These are phyloP conservation scores for Penicillium mononematosum DNA, from an alignment of 495 filamentous ascomycete genomes.

Conservation along the genomic window DNA sequence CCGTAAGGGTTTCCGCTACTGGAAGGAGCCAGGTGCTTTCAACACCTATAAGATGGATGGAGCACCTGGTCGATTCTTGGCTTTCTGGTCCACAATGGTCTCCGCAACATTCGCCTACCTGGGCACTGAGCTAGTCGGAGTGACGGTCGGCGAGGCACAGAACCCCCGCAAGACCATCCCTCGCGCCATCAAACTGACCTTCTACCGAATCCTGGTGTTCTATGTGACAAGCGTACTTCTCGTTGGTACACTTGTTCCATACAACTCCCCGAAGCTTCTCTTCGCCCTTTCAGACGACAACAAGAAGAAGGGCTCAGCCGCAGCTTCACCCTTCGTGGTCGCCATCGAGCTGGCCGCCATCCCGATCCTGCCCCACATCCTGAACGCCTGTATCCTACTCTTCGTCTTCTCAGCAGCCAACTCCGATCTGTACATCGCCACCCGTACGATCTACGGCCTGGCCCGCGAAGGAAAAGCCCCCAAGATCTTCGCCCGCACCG, in stretches of 20 bases:
- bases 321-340: constrained; percentile 63
- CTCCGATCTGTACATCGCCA: constrained; percentile 73
- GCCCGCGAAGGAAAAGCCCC: constrained; percentile 77
- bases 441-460: constrained; percentile 76
- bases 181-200: constrained; percentile 73
- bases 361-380: constrained; percentile 48
- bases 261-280: constrained; percentile 52
- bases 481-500: constrained; percentile 64
- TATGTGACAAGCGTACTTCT: constrained; percentile 60
- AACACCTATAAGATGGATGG: constrained; percentile 39
- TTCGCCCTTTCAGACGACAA: constrained; percentile 39
- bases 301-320: constrained; percentile 41
- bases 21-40: constrained; percentile 68
- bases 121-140: constrained; percentile 80
- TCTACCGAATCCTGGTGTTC: constrained; percentile 83
- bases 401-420: constrained; percentile 81
- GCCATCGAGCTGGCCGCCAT: constrained; percentile 52
- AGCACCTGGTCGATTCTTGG: constrained; percentile 59
- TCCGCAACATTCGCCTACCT: constrained; percentile 81
- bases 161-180: constrained; percentile 78
- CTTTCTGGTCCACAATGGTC: constrained; percentile 75
- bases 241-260: constrained; percentile 56
- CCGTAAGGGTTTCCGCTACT: constrained; percentile 74
- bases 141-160: constrained; percentile 66
- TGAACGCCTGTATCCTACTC: constrained; percentile 69